phyloP scores from a whole-genome alignment of 345 rosid genomes.

The Camelina hispida region DNA sequence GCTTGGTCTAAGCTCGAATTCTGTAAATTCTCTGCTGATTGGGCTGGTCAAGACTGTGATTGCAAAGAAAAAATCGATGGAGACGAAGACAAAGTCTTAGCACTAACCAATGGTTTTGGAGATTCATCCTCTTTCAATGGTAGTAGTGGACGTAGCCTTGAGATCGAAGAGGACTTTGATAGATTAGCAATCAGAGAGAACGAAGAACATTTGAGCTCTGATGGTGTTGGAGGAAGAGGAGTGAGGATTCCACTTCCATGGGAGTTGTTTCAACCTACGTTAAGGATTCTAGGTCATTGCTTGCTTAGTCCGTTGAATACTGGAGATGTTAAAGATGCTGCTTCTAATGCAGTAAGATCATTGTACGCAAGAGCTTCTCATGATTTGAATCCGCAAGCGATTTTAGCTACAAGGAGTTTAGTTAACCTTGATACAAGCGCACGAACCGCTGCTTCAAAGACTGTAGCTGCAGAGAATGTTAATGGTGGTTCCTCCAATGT shows the following conservation, averaged over 20 bases:
- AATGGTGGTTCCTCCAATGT: slow-evolving; percentile 63
- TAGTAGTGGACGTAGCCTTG: slow-evolving; percentile 42
- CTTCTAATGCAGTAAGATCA: slow-evolving; percentile 75
- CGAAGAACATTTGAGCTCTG: slow-evolving; percentile 36
- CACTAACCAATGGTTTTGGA: slow-evolving; percentile 32
- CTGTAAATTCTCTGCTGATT: slow-evolving; percentile 61
- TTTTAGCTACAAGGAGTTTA: slow-evolving; percentile 79
- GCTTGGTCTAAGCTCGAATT: slow-evolving; percentile 87
- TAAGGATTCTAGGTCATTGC: slow-evolving; percentile 86
- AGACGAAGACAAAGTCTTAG: slow-evolving; percentile 37
- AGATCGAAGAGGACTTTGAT: slow-evolving; percentile 49
- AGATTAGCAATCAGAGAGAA: slow-evolving; percentile 50
- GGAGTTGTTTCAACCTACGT: slow-evolving; percentile 84
- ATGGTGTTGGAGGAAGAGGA: slow-evolving; percentile 44
- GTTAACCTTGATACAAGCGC: slow-evolving; percentile 83
- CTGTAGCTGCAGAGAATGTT: slow-evolving; percentile 50
- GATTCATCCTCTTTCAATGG: slow-evolving; percentile 37
- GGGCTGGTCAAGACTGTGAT: slow-evolving; percentile 92
- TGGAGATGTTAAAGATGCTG: slow-evolving; percentile 76
- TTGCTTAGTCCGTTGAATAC: slow-evolving; percentile 78
- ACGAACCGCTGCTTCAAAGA: slow-evolving; percentile 60
- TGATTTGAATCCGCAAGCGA: slow-evolving; percentile 89
- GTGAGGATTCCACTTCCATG: slow-evolving; percentile 91
- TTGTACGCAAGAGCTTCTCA: slow-evolving; percentile 93
- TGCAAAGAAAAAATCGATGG: slow-evolving; percentile 62